These are phyloP conservation scores for Geotrichum candidum DNA, from an alignment of 1,139 yeast species.

Conservation along the genomic window DNA sequence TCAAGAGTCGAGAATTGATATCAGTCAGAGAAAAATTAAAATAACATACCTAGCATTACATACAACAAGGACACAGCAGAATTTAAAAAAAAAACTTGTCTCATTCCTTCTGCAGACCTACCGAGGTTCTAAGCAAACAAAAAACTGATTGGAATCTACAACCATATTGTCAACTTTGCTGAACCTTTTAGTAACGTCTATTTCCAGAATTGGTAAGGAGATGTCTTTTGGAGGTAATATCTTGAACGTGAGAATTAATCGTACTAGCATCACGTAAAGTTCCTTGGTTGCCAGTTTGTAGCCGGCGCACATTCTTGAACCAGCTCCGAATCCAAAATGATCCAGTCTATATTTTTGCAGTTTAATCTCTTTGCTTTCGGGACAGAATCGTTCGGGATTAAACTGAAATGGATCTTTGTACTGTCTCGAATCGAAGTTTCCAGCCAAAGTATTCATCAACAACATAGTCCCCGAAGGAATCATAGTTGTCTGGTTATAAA, in stretches of 20 bases:
- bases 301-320: slow-evolving; percentile 67
- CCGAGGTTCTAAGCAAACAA: slow-evolving; percentile 35
- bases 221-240: slow-evolving; percentile 42
- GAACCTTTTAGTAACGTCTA: slow-evolving; percentile 48
- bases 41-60: background rate
- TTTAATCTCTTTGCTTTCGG: background rate
- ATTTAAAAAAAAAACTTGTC: too few relatives aligned
- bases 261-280: slow-evolving; percentile 45
- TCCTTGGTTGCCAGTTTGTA: slow-evolving; percentile 56
- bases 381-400: slow-evolving; percentile 51
- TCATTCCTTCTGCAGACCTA: slow-evolving; percentile 18
- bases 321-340: slow-evolving; percentile 66
- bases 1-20: too few relatives aligned
- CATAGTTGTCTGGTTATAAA: slow-evolving; percentile 34
- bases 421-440: slow-evolving; percentile 52
- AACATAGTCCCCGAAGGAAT: slow-evolving; percentile 55
- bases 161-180: slow-evolving; percentile 50
- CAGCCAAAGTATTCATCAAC: slow-evolving; percentile 65
- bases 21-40: too few relatives aligned
- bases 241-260: slow-evolving; percentile 39
- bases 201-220: slow-evolving; percentile 32
- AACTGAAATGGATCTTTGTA: slow-evolving; percentile 48
- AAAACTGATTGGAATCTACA: slow-evolving; percentile 50
- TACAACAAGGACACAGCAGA: background rate
- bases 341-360: background rate